phyloP scores from a whole-genome alignment of 208 protist genomes.

The Acanthamoeba healyi region DNA sequence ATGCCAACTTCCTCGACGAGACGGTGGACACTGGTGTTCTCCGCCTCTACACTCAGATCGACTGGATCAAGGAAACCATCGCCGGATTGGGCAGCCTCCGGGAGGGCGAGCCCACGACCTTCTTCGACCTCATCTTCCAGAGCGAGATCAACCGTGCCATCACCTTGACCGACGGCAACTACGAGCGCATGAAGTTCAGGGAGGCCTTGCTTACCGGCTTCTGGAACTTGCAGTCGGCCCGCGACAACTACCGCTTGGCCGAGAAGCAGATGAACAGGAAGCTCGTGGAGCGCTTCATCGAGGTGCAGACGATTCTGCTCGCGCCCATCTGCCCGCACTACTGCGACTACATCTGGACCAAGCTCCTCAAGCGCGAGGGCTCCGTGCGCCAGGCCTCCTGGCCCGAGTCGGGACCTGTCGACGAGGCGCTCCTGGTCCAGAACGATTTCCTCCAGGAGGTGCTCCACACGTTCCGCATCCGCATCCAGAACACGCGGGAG shows the following conservation, averaged over 20 bases:
- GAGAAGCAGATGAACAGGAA: slow-evolving; percentile 90
- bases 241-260: slow-evolving; percentile 95
- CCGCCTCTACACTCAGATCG: slow-evolving; percentile 96
- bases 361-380: slow-evolving; percentile 88
- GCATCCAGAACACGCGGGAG: slow-evolving; percentile 70
- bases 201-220: slow-evolving; percentile 96
- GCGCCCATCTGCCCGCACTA: slow-evolving; percentile 98
- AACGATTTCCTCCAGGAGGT: slow-evolving; percentile 92
- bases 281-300: slow-evolving; percentile 94
- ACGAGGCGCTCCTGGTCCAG: slow-evolving; percentile 90
- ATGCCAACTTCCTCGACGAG: slow-evolving; percentile 98
- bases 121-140: slow-evolving; percentile 94
- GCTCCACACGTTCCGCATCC: slow-evolving; percentile 91
- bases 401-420: slow-evolving; percentile 88
- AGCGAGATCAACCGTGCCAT: slow-evolving; percentile 95
- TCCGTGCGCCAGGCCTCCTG: slow-evolving; percentile 76
- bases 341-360: slow-evolving; percentile 96
- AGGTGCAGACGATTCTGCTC: slow-evolving; percentile 95
- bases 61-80: slow-evolving; percentile 93
- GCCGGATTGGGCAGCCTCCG: not conserved
- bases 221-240: slow-evolving; percentile 95
- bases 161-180: slow-evolving; percentile 91
- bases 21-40: slow-evolving; percentile 97
- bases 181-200: slow-evolving; percentile 96
- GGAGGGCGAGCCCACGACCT: slow-evolving; percentile 17